These are phyloP conservation scores for Neofusicoccum sp. DNA, from an alignment of 2,329 filamentous ascomycete genomes.

Conservation along the genomic window DNA sequence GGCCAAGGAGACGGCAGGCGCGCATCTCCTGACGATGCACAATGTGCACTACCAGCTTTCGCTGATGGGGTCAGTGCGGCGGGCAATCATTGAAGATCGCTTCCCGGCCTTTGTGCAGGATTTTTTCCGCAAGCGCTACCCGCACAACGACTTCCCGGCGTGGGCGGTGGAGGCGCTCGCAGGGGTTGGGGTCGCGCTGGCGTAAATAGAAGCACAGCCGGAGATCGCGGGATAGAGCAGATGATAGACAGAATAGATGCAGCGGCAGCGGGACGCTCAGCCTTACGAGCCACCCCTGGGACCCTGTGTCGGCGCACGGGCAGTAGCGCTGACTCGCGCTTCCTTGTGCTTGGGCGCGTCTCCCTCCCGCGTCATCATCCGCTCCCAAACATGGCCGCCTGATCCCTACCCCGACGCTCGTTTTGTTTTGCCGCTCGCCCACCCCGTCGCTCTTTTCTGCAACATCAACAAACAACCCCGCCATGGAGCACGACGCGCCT, in stretches of 20 bases:
- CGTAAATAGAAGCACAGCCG: neutral
- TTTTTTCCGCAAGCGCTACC: conserved; percentile 78
- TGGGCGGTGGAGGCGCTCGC: conserved; percentile 84
- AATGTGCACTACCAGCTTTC: conserved; percentile 92
- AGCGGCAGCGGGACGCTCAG: neutral
- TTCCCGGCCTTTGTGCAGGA: conserved; percentile 76
- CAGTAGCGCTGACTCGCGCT: neutral
- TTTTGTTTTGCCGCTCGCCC: conserved; percentile 1
- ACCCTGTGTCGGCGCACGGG: conserved; percentile 1
- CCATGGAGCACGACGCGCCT: conserved; percentile 16
- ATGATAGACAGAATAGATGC: conserved; percentile 5
- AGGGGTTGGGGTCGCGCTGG: conserved; percentile 76
- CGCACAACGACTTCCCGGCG: conserved; percentile 69
- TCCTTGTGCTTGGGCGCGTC: neutral
- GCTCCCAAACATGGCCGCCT: conserved; percentile 11
- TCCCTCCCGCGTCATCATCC: conserved; percentile 15
- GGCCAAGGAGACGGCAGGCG: conserved; percentile 92
- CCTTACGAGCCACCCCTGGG: conserved; percentile 9
- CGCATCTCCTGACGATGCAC: conserved; percentile 84
- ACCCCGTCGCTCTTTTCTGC: conserved; percentile 15
- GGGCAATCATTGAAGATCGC: conserved; percentile 77
- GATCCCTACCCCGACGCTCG: conserved; percentile 14
- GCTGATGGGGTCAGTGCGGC: conserved; percentile 74
- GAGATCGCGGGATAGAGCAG: neutral
- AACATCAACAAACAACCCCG: conserved; percentile 12